Evolutionary conservation across 441 rosid genomes (phyloP).

Genomic region (Pelargonium hybrid): DNA sequence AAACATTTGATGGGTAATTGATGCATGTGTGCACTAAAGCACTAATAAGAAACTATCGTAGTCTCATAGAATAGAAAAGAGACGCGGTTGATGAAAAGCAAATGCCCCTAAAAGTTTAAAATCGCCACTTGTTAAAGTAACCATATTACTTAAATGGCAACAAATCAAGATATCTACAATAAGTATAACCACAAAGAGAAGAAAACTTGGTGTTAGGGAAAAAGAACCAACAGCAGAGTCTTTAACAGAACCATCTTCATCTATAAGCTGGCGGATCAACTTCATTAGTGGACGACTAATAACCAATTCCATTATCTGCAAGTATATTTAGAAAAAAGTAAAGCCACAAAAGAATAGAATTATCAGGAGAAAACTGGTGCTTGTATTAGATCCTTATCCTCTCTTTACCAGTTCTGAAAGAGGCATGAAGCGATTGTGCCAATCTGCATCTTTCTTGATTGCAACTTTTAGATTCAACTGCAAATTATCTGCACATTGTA

Average conservation of each 20-base stretch:
- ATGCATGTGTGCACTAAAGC: neutral
- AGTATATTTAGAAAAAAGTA: constrained; percentile 11
- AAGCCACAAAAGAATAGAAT: neutral
- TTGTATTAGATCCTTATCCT: neutral
- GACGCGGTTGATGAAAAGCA: neutral
- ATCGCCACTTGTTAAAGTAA: neutral
- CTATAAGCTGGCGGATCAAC: constrained; percentile 53
- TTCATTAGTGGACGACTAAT: constrained; percentile 43
- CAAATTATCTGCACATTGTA: constrained; percentile 44
- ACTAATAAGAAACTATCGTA: constrained; percentile 8
- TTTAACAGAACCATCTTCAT: constrained; percentile 67
- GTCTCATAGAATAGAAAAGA: neutral
- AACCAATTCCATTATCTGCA: constrained; percentile 54
- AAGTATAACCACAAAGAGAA: neutral
- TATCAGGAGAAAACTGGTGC: neutral
- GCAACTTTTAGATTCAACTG: constrained; percentile 60
- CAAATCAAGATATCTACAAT: neutral
- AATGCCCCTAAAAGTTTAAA: neutral
- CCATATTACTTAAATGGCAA: neutral
- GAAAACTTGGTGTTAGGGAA: neutral
- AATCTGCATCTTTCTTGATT: constrained; percentile 56
- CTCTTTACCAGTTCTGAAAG: constrained; percentile 51
- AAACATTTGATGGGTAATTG: neutral
- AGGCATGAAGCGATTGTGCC: constrained; percentile 64
- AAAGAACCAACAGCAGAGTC: constrained; percentile 69